phyloP scores from a whole-genome alignment of 2,329 filamentous ascomycete species.

The Sclerotinia subarctica region DNA sequence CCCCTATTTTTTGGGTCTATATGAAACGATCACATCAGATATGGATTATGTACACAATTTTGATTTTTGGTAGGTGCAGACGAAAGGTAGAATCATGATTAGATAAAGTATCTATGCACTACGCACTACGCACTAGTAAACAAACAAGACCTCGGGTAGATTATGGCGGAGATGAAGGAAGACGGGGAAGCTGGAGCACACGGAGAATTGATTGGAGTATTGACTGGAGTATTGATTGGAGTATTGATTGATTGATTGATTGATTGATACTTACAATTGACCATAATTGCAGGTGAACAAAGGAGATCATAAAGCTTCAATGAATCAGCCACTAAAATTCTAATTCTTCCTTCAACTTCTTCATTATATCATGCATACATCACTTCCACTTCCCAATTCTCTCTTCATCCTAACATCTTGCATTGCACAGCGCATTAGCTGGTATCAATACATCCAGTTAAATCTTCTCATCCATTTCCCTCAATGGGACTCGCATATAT shows the following conservation, averaged over 20 bases:
- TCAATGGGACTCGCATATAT: conserved; percentile 15
- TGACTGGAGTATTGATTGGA: not conserved
- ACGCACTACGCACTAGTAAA: no score
- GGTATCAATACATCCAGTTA: conserved; percentile 4
- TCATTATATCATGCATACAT: not conserved
- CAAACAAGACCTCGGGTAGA: not conserved
- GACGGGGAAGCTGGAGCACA: not conserved
- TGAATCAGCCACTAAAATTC: not conserved
- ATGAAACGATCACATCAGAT: conserved; percentile 1
- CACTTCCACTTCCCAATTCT: not conserved
- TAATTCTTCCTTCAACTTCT: not conserved
- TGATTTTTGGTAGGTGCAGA: not conserved
- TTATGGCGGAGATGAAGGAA: not conserved
- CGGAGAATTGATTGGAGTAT: not conserved
- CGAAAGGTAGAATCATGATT: not conserved
- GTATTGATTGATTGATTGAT: not conserved
- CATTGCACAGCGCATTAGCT: conserved; percentile 10
- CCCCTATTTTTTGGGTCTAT: conserved; percentile 18
- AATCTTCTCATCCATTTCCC: not conserved
- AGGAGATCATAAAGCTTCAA: not conserved
- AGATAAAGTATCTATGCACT: not conserved
- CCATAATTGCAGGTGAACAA: not conserved
- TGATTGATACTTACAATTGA: not conserved
- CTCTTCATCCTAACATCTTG: conserved; percentile 2
- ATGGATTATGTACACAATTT: not conserved